Base-by-base conservation (phyloP, 2,329 filamentous ascomycete genomes). In the Samsoniella hepiali region DNA sequence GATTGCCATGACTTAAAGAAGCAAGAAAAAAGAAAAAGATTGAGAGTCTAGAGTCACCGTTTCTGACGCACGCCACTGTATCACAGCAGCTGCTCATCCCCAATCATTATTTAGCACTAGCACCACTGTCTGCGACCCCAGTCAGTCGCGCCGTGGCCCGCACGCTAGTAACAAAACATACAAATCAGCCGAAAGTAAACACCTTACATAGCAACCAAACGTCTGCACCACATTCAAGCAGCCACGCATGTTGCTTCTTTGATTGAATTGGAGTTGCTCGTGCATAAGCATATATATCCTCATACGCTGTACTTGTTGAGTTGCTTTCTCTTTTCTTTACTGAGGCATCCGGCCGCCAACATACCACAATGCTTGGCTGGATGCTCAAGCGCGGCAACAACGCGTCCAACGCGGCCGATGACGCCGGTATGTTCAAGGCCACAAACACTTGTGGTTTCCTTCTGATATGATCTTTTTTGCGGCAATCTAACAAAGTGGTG, bases 321-420 rank as follows among this genome's bases (percentile, higher is more conserved):
- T 15, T 36, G 32, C 17, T 42, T 47, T 34, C 11, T 8, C 15
- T 34, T 47, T 9, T 10, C 40, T 34, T 7, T 13, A 56, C 17
- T 34, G 22, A 38, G n/a, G 22, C 29, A 17, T 17, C 31, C 40
- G 8, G 36, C 17, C 22, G 10, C 29, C 15, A 15, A 29, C 29
- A 29, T 29, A 22, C 17, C 38, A 69, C 56, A 40, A 87, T 87
- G 84, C 78, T 87, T 65, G 83, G 84, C 67, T 87, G 84, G 84
- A 83, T 85, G 75, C 73, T 87, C 68, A 83, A 75, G 68, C 76
- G 76, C 69, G 76, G 76, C 65, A 74, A 77, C 15, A 71, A 76
- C 74, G 75, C 76, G 74, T 72, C 74, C 45, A 71, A 72, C 62
- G 65, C 68, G 61, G 68, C 65, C 44, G 68, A 70, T 34, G 73